These are phyloP conservation scores for Rhizophora apiculata DNA, from an alignment of 345 rosid genomes.

Conservation along the genomic window DNA sequence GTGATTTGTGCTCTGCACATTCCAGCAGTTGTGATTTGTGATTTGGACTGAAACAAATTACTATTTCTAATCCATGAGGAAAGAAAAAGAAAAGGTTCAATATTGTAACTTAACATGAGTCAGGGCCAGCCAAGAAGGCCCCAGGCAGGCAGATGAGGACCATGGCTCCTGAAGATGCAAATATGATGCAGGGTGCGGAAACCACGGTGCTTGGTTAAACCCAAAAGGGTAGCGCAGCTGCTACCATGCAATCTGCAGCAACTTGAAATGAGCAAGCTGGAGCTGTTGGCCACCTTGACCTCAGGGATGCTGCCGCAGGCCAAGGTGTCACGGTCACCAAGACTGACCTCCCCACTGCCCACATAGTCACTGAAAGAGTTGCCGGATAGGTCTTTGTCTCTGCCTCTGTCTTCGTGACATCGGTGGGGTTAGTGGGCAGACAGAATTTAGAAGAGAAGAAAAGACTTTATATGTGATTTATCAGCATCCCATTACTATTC, in stretches of 20 bases:
- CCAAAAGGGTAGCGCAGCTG: conserved; percentile 59
- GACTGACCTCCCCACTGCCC: conserved; percentile 46
- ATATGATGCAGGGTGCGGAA: conserved; percentile 74
- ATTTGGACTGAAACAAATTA: too few species aligned
- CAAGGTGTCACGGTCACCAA: conserved; percentile 57
- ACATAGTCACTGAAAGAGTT: conserved; percentile 54
- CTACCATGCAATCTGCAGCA: conserved; percentile 65
- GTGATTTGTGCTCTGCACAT: too few species aligned
- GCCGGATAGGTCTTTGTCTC: conserved; percentile 50
- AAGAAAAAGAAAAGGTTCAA: too few species aligned
- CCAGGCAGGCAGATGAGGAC: conserved; percentile 11
- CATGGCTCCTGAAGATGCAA: conserved; percentile 63
- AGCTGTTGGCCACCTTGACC: conserved; percentile 40
- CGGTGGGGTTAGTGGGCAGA: too few species aligned
- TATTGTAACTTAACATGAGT: conserved; percentile 40
- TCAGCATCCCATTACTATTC: too few species aligned
- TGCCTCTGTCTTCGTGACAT: background rate
- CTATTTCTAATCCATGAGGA: too few species aligned
- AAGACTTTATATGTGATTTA: too few species aligned
- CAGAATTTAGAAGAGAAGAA: too few species aligned
- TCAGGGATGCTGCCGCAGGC: conserved; percentile 33
- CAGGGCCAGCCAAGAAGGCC: conserved; percentile 58
- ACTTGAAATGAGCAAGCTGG: conserved; percentile 49
- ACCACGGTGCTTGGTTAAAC: conserved; percentile 54
- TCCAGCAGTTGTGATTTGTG: too few species aligned